phyloP scores from a whole-genome alignment of 805 yeast genomes.

The Yarrowia hollandica region DNA sequence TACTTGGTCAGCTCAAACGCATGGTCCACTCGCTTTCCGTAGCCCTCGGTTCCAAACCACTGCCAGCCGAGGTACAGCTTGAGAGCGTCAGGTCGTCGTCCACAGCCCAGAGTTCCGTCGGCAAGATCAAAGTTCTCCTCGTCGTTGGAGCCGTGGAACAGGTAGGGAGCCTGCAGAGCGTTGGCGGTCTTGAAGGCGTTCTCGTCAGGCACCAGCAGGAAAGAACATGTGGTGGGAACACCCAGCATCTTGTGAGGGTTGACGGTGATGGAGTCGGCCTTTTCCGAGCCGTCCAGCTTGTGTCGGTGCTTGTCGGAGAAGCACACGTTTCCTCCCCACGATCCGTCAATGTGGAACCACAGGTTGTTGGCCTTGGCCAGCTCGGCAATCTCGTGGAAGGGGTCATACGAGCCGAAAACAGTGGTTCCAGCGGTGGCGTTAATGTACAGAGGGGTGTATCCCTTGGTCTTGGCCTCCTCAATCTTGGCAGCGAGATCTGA shows the following conservation, averaged over 20 bases:
- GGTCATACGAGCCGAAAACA: slow-evolving; percentile 81
- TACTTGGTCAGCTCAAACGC: slow-evolving; percentile 67
- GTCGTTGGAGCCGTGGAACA: slow-evolving; percentile 65
- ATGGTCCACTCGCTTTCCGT: slow-evolving; percentile 65
- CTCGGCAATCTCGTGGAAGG: slow-evolving; percentile 54
- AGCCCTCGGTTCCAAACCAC: slow-evolving; percentile 71
- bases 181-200: slow-evolving; percentile 66
- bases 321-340: slow-evolving; percentile 87
- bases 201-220: slow-evolving; percentile 70
- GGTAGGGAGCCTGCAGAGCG: slow-evolving; percentile 75
- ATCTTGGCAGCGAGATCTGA: slow-evolving; percentile 51
- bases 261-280: slow-evolving; percentile 73
- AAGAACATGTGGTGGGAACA: slow-evolving; percentile 70
- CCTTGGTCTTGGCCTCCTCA: slow-evolving; percentile 47
- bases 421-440: slow-evolving; percentile 90
- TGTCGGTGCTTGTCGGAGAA: slow-evolving; percentile 54
- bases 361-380: slow-evolving; percentile 56
- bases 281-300: slow-evolving; percentile 58
- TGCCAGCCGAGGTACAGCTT: slow-evolving; percentile 80
- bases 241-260: slow-evolving; percentile 90
- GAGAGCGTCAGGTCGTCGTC: slow-evolving; percentile 78
- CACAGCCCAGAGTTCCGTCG: slow-evolving; percentile 91
- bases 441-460: slow-evolving; percentile 69
- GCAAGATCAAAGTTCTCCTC: slow-evolving; percentile 67
- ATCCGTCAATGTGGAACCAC: slow-evolving; percentile 86